A percentile compares a stretch with the other conserved stretches of the same genome.
These are phyloP conservation scores for Epicoccum sorghinum DNA, from an alignment of 2,329 filamentous ascomycete species.

Conservation along the genomic window DNA sequence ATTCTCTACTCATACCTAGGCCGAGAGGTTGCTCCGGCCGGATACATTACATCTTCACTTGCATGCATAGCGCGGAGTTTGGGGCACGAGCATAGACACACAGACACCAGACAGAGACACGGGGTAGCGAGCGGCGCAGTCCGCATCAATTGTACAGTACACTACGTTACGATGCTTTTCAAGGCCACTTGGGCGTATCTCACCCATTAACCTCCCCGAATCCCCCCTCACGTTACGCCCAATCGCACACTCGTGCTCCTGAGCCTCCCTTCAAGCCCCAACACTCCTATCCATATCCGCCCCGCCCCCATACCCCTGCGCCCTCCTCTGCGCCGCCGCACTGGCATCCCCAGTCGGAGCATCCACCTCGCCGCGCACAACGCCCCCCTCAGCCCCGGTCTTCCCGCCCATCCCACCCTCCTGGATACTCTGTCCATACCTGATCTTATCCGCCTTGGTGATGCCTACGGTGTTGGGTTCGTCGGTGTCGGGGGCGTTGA, in stretches of 20 bases:
- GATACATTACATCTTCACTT: neutral
- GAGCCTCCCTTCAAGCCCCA: constrained; percentile 52
- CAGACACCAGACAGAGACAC: too few relatives aligned
- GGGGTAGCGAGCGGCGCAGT: too few relatives aligned
- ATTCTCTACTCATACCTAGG: too few relatives aligned
- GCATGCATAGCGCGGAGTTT: neutral
- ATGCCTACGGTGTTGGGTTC: constrained; percentile 51
- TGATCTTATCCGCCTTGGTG: constrained; percentile 56
- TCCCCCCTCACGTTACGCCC: too few relatives aligned
- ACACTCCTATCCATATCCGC: constrained; percentile 56
- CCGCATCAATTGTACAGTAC: too few relatives aligned
- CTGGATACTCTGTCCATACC: constrained; percentile 62
- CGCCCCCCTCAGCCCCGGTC: constrained; percentile 45
- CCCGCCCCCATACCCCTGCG: constrained; percentile 59
- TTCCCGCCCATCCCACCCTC: constrained; percentile 62
- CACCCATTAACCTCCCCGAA: too few relatives aligned
- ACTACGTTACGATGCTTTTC: too few relatives aligned
- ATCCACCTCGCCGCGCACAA: constrained; percentile 41
- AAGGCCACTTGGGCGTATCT: too few relatives aligned
- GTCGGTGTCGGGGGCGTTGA: constrained; percentile 31
- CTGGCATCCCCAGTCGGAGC: constrained; percentile 49
- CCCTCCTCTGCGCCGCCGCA: constrained; percentile 52
- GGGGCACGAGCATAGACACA: neutral
- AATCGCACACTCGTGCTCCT: too few relatives aligned
- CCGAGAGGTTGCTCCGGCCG: too few relatives aligned